Evolutionary conservation across 495 filamentous ascomycete genomes (phyloP), one percentile per base, ranked within the genome.

Genomic region (Cercophora sp.): DNA sequence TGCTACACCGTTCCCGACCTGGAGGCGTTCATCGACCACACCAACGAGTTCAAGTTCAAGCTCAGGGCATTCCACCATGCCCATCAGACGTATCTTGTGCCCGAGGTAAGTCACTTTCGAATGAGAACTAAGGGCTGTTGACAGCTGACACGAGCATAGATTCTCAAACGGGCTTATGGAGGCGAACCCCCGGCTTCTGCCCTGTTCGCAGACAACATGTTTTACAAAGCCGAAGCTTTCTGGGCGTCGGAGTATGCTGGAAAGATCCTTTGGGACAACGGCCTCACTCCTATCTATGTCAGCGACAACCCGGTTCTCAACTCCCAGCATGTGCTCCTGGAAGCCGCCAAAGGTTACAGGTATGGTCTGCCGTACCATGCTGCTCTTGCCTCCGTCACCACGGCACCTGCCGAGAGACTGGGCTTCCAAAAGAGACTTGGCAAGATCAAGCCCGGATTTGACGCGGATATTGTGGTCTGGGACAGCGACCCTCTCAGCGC

Each of bases 401-500:
- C 73, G 15, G 78, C 78, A 1, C 79, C 83, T 4, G 82, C 83
- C n/a, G 74, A 78, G 48, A 72, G 78, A 13, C 68, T 86, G 0
- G 79, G 79, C 3, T 70, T 84, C 11, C 78, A 74, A 2, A 63
- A 85, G 36, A 72, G 83, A 13, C 70, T 86, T 10, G 83, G 83
- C 8, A 84, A 84, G 54, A 67, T 79, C 36, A 79, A 78, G 62
- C 67, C 76, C 18, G 82, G 83, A 0, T 84, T 80, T 51, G 83
- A 86, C 59, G 83, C 83, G 18, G 83, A 86, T 56, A 50, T 86
- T 18, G 83, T 84, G 1, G 74, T 85, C 8, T 86, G 82, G 82
- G 82, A 85, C 57, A 79, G 74, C 40, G 80, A 86, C 59, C 83
- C 83, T 24, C 64, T 86, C 4, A 73, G 72, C 34, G 72, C 80